phyloP scores from a whole-genome alignment of 1,284 basidiomycete genomes.

The Irpex sp. region DNA sequence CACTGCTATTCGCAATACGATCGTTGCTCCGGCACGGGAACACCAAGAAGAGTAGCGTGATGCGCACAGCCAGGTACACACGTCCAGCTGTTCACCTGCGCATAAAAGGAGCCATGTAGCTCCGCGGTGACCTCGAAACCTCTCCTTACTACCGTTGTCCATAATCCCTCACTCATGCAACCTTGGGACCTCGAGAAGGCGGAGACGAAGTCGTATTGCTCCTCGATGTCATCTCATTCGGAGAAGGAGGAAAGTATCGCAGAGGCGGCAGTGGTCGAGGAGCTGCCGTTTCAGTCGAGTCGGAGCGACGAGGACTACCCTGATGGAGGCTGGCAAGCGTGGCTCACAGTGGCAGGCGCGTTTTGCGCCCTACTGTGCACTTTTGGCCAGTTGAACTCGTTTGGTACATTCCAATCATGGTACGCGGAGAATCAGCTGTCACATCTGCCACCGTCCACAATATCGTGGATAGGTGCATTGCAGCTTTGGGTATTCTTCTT shows the following conservation, averaged over 20 bases:
- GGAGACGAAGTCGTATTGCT: background rate
- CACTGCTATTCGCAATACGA: background rate
- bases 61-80: background rate
- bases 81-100: background rate
- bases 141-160: background rate
- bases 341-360: slow-evolving; percentile 33
- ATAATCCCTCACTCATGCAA: background rate
- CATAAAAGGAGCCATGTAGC: background rate
- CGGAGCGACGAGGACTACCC: slow-evolving; percentile 12
- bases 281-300: background rate
- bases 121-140: background rate
- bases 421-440: slow-evolving; percentile 38
- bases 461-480: slow-evolving; percentile 46
- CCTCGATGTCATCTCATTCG: background rate
- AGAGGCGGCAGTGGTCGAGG: background rate
- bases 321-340: slow-evolving; percentile 31
- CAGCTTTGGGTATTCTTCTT: slow-evolving; percentile 38
- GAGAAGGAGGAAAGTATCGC: background rate
- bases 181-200: background rate
- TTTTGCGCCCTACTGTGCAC: slow-evolving; percentile 35
- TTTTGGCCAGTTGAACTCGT: slow-evolving; percentile 36
- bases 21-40: background rate
- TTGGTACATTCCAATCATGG: slow-evolving; percentile 41
- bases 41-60: background rate
- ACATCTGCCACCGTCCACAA: slow-evolving; percentile 32